Percentiles rank a stretch among this genome's conserved stretches.
Conservation (phyloP, 305 asterid species). For the Rubia tinctorum region DNA sequence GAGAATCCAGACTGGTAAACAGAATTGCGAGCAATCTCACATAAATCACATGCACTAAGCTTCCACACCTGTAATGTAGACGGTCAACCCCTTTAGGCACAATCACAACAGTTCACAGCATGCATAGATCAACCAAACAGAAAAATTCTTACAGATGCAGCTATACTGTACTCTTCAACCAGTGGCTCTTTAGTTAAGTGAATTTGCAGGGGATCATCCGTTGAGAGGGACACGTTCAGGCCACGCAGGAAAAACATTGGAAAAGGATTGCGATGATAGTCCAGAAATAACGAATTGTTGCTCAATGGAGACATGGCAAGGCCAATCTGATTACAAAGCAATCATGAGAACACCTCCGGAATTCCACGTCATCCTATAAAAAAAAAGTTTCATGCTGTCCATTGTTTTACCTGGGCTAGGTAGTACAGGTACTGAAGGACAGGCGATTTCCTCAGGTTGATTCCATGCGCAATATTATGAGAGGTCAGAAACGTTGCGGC, state of each 20-base stretch:
- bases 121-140: neutral
- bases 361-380: neutral
- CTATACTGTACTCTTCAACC: constrained; percentile 98
- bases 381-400: constrained; percentile 12
- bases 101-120: neutral
- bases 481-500: constrained; percentile 94
- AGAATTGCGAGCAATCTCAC: constrained; percentile 98
- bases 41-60: constrained; percentile 88
- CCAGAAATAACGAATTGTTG: constrained; percentile 96
- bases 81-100: constrained; percentile 2
- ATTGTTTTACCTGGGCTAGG: constrained; percentile 80
- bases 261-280: constrained; percentile 97
- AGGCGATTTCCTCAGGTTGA: constrained; percentile 93
- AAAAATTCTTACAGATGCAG: constrained; percentile 85
- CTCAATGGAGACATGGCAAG: constrained; percentile 99
- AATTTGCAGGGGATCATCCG: constrained; percentile 96
- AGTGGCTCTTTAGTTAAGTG: constrained; percentile 98
- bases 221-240: constrained; percentile 93
- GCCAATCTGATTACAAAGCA: constrained; percentile 69
- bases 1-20: constrained; percentile 98
- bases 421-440: constrained; percentile 94
- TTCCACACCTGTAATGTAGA: constrained; percentile 78
- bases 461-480: constrained; percentile 95
- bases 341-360: constrained; percentile 25
- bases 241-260: constrained; percentile 95